These are phyloP conservation scores for Zygnema circumcarinatum DNA, from an alignment of 139 green algal genomes.

Conservation along the genomic window DNA sequence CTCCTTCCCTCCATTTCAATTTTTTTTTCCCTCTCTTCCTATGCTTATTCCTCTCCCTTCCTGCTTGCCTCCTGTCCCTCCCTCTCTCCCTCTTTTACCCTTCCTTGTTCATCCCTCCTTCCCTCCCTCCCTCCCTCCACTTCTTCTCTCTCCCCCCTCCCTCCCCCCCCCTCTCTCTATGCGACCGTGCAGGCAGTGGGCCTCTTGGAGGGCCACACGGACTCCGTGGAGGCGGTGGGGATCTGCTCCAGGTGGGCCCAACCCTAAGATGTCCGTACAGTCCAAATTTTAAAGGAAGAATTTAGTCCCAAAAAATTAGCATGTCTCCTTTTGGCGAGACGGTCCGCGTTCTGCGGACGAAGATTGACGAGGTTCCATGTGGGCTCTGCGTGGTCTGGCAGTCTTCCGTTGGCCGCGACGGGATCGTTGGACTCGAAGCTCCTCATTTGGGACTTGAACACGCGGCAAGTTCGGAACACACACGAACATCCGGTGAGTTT, in stretches of 20 bases:
- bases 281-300: too few relatives aligned
- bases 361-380: not conserved
- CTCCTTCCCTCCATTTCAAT: not conserved
- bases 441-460: slow-evolving; percentile 74
- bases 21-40: not conserved
- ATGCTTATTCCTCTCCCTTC: not conserved
- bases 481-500: not conserved
- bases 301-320: too few relatives aligned
- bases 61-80: slow-evolving; percentile 2
- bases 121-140: not conserved
- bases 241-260: slow-evolving; percentile 30
- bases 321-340: not conserved
- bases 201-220: slow-evolving; percentile 72
- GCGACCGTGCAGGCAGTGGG: not conserved
- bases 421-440: slow-evolving; percentile 81
- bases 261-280: too few relatives aligned
- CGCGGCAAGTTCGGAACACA: not conserved
- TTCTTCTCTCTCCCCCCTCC: not conserved
- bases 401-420: slow-evolving; percentile 55
- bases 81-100: not conserved
- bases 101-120: too few relatives aligned
- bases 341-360: not conserved
- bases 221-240: slow-evolving; percentile 79
- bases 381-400: not conserved
- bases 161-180: not conserved